phyloP scores from a whole-genome alignment of 2,329 filamentous ascomycete genomes.

The Diplodia corticola region DNA sequence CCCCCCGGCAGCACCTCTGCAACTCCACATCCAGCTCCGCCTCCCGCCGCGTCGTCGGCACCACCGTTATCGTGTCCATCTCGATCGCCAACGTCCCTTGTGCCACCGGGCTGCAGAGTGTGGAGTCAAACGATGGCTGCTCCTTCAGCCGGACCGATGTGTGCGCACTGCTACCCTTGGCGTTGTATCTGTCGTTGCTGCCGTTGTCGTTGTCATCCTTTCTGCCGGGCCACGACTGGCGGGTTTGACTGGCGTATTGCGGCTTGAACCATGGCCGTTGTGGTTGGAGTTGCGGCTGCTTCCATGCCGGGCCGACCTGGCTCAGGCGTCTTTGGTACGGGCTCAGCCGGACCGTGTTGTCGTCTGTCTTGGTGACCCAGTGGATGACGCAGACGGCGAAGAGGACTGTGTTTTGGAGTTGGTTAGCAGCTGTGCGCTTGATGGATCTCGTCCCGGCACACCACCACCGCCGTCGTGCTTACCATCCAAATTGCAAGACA shows the following conservation, averaged over 20 bases:
- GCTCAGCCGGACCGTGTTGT: not conserved
- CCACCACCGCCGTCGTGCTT: too few species aligned
- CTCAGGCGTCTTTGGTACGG: not conserved
- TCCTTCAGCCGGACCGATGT: not conserved
- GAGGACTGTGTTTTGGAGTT: not conserved
- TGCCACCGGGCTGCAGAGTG: not conserved
- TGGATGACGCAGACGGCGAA: not conserved
- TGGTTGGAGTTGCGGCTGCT: not conserved
- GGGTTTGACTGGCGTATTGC: not conserved
- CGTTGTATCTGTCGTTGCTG: not conserved
- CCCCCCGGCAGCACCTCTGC: not conserved
- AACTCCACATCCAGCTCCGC: not conserved
- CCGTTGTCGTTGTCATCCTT: not conserved
- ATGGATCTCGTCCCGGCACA: too few species aligned
- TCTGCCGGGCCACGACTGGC: not conserved
- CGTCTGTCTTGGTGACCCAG: not conserved
- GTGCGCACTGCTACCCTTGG: not conserved
- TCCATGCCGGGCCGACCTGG: not conserved
- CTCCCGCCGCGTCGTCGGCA: not conserved
- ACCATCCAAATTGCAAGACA: constrained; percentile 7
- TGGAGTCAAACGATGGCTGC: not conserved
- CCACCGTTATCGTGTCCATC: not conserved
- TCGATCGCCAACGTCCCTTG: not conserved
- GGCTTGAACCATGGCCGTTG: not conserved
- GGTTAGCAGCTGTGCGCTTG: too few species aligned